Base-by-base conservation (phyloP, 179 eudicot genomes). In the Dionaea muscipula region DNA sequence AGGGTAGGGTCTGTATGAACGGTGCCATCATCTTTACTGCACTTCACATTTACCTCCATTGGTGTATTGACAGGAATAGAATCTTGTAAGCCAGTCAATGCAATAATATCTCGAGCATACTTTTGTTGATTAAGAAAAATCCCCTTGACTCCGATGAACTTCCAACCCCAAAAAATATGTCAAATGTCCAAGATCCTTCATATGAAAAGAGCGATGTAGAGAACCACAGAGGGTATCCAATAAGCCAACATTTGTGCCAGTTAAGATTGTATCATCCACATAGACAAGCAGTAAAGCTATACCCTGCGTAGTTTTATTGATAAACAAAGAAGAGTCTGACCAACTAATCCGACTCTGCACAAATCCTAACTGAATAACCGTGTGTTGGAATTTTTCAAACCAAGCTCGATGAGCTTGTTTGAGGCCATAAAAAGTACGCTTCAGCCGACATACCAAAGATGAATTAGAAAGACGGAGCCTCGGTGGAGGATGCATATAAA, bases 111-210 rank as follows among this genome's bases (percentile, higher is more conserved):
- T 17, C 37, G 25, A 38, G 21, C 21, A 36, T 54, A 23, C 47
- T 37, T 37, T 13, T 22, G 35, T 11, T 55, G 47, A 55, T 39
- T 37, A 1, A 15, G 2, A 4, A 6, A 37, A 26, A 53, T 47
- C 18, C 24, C 43, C 2, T 47, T 1, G 15, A 9, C 13, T 1
- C 9, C 4, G 13, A 20, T 19, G 51, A 2, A 47, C 26, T 23
- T 47, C 51, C 1, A 19, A 47, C 11, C 51, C 0, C 15, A 21
- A 4, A 8, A 47, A 47, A 47, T 44, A 47, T 19, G n/a, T n/a
- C n/a, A n/a, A n/a, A n/a, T n/a, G n/a, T n/a, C n/a, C 52, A 9
- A 47, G 52, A 24, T 47, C 52, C 21, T 47, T 47, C 27, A 47
- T 9, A 24, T 21, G 52, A 47, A 47, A 47, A 4, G 16, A 24